A percentile compares a stretch with the other conserved stretches of the same genome.
Conservation (phyloP, 2,329 filamentous ascomycete genomes). For the Aspergillus sp. region DNA sequence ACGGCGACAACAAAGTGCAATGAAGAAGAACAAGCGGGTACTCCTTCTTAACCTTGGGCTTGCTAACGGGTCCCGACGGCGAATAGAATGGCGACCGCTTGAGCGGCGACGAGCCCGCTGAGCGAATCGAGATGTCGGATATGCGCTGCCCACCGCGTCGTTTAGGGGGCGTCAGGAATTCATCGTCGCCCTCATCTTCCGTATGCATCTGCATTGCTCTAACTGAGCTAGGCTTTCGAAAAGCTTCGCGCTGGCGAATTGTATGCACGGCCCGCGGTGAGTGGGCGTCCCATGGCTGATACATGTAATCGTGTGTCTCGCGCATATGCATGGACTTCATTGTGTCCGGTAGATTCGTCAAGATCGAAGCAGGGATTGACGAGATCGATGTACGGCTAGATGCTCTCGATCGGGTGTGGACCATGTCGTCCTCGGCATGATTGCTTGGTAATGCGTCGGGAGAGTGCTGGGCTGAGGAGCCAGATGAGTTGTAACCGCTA, state of each 20-base stretch:
- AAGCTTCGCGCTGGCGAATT: constrained; percentile 41
- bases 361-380: constrained; percentile 45
- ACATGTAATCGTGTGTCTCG: constrained; percentile 22
- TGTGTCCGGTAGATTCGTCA: constrained; percentile 37
- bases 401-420: constrained; percentile 31
- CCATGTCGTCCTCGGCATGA: constrained; percentile 35
- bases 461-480: constrained; percentile 38
- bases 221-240: constrained; percentile 52
- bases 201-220: constrained; percentile 50
- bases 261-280: constrained; percentile 28
- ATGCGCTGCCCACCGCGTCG: constrained; percentile 33
- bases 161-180: constrained; percentile 42
- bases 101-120: constrained; percentile 36
- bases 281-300: constrained; percentile 26
- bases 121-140: constrained; percentile 38
- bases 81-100: constrained; percentile 43
- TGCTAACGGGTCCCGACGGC: constrained; percentile 31
- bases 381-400: constrained; percentile 49
- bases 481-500: constrained; percentile 40
- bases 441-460: constrained; percentile 31
- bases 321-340: constrained; percentile 27
- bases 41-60: constrained; percentile 48
- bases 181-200: constrained; percentile 47
- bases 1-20: constrained; percentile 61
- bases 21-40: constrained; percentile 65